Conservation (phyloP, 179 eudicot genomes). For the Vitellaria paradoxa region DNA sequence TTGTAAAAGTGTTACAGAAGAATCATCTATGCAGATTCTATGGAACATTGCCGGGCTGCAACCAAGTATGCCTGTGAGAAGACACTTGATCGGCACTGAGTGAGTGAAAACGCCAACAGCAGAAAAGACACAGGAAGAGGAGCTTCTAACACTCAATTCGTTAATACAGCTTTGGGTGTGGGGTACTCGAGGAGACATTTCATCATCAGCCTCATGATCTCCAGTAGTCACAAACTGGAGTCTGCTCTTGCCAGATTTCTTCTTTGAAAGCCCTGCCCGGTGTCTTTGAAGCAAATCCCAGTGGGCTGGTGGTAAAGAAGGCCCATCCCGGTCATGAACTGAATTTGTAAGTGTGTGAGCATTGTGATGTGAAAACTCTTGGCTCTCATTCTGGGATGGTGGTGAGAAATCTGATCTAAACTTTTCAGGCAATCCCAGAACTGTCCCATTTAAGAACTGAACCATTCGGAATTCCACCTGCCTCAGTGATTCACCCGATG, state of each 20-base stretch:
- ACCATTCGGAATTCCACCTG: conserved; percentile 93
- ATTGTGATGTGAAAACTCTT: conserved; percentile 44
- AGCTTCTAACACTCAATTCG: conserved; percentile 37
- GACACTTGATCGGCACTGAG: conserved; percentile 79
- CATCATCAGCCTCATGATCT: conserved; percentile 81
- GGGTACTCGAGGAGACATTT: conserved; percentile 78
- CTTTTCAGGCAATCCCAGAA: conserved; percentile 70
- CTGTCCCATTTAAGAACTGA: conserved; percentile 70
- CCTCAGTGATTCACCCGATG: conserved; percentile 93
- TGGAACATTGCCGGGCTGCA: conserved; percentile 77
- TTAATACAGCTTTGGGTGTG: conserved; percentile 34
- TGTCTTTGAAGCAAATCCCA: conserved; percentile 74
- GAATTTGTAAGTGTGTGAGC: conserved; percentile 34
- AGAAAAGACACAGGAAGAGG: conserved; percentile 31
- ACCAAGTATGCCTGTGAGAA: conserved; percentile 82
- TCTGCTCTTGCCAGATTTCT: conserved; percentile 96
- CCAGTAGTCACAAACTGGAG: conserved; percentile 87
- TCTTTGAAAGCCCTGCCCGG: conserved; percentile 53
- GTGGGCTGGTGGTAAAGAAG: conserved; percentile 47
- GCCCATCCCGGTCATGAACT: conserved; percentile 47
- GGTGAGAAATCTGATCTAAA: conserved; percentile 65
- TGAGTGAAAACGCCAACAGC: conserved; percentile 85
- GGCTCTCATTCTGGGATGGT: conserved; percentile 59
- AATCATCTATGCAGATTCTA: conserved; percentile 84
- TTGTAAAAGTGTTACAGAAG: conserved; percentile 80